A percentile compares a stretch with the other conserved stretches of the same genome.
Evolutionary conservation across 2,329 filamentous ascomycete genomes (phyloP).

Genomic region (Aphanocladium album): DNA sequence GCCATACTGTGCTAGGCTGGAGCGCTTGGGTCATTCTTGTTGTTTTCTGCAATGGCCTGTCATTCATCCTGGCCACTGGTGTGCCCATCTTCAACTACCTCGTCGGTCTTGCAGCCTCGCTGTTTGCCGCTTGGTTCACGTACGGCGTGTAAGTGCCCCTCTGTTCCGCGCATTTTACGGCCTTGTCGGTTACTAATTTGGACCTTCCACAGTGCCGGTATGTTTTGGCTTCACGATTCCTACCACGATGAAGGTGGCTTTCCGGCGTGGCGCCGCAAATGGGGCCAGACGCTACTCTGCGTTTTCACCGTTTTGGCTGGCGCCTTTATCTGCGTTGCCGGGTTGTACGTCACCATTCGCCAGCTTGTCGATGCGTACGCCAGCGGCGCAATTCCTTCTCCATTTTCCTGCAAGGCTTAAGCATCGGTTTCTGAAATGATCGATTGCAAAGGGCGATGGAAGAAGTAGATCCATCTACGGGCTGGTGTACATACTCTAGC

Average conservation of each 20-base stretch:
- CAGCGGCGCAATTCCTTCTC: conserved; percentile 11
- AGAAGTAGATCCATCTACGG: background rate
- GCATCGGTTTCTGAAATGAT: background rate
- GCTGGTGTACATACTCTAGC: background rate
- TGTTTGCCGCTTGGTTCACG: conserved; percentile 51
- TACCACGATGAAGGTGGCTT: conserved; percentile 38
- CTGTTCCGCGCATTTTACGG: no score
- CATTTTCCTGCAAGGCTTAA: conserved; percentile 15
- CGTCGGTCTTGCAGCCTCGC: conserved; percentile 43
- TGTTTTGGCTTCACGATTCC: conserved; percentile 47
- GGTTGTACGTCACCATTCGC: conserved; percentile 44
- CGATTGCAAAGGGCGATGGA: background rate
- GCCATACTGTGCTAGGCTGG: conserved; percentile 43
- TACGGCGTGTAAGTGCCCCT: conserved; percentile 36
- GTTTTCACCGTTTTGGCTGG: conserved; percentile 39
- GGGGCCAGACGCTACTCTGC: conserved; percentile 34
- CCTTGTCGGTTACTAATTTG: background rate
- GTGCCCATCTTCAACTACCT: conserved; percentile 52
- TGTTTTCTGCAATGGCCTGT: conserved; percentile 39
- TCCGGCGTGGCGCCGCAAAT: conserved; percentile 31
- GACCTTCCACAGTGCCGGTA: conserved; percentile 30
- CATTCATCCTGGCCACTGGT: conserved; percentile 39
- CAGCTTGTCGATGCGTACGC: conserved; percentile 21
- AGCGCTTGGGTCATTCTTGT: conserved; percentile 41
- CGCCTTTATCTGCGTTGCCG: conserved; percentile 43